These are phyloP conservation scores for Pecoramyces ruminantium DNA, from an alignment of 192 early-diverging fungal genomes.

Conservation along the genomic window DNA sequence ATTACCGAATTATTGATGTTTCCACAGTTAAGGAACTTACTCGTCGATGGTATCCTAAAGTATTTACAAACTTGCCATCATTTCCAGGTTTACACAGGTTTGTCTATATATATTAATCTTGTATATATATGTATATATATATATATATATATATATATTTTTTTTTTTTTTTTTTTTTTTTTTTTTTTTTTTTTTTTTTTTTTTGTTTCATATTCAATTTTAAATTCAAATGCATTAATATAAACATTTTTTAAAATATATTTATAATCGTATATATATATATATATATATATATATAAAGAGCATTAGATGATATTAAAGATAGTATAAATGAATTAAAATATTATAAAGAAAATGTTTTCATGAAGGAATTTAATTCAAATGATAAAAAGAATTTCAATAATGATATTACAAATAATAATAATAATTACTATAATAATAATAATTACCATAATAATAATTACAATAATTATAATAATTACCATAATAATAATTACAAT, in stretches of 20 bases:
- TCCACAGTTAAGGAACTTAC: slow-evolving; percentile 79
- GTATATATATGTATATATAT: slow-evolving; percentile 26
- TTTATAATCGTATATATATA: neutral
- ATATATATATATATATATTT: too few relatives aligned
- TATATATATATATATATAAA: neutral
- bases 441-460: too few relatives aligned
- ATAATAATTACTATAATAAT: too few relatives aligned
- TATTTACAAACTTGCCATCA: slow-evolving; percentile 24
- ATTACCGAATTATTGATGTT: slow-evolving; percentile 49
- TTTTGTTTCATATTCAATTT: too few relatives aligned
- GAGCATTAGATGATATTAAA: slow-evolving; percentile 81
- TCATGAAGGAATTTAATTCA: slow-evolving; percentile 14
- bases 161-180: too few relatives aligned
- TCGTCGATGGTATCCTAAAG: slow-evolving; percentile 52
- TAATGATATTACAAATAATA: too few relatives aligned
- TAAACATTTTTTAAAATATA: too few relatives aligned
- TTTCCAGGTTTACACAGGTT: neutral
- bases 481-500: too few relatives aligned
- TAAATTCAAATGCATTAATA: too few relatives aligned
- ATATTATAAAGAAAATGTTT: slow-evolving; percentile 49
- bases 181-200: too few relatives aligned
- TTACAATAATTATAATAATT: too few relatives aligned
- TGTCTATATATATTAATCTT: slow-evolving; percentile 17
- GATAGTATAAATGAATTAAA: slow-evolving; percentile 80
- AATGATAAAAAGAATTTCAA: too few relatives aligned